Conservation (phyloP, 176 grass and related monocot genomes). For the Ananas comosus region DNA sequence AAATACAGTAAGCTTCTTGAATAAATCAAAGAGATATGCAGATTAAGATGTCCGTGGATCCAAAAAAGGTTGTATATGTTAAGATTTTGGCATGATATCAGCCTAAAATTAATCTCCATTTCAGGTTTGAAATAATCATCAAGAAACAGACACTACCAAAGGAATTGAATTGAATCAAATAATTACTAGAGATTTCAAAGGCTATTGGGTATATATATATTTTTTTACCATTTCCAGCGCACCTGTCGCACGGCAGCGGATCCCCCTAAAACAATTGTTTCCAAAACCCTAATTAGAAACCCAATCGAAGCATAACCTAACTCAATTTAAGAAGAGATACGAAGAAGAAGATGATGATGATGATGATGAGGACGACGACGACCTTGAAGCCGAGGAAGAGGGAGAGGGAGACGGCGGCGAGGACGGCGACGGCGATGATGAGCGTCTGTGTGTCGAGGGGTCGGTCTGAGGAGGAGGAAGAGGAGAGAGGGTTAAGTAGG, state of each 20-base stretch:
- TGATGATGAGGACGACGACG: background rate
- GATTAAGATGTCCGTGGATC: too few species aligned
- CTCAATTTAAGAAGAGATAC: background rate
- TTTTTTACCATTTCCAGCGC: conserved; percentile 60
- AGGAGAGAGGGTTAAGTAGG: conserved; percentile 7
- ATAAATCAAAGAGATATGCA: too few species aligned
- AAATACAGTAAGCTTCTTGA: too few species aligned
- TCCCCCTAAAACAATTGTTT: conserved; percentile 35
- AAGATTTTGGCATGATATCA: too few species aligned
- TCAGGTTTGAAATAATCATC: too few species aligned
- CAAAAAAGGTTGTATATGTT: too few species aligned
- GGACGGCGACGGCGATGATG: conserved; percentile 43
- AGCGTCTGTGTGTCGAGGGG: conserved; percentile 77
- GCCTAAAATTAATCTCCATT: too few species aligned
- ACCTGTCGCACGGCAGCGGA: conserved; percentile 60
- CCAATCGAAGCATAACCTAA: background rate
- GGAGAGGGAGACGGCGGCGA: conserved; percentile 56
- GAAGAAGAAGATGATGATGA: background rate
- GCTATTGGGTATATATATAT: too few species aligned
- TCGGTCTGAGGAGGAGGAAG: conserved; percentile 6
- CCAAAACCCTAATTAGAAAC: background rate
- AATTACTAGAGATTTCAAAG: too few species aligned
- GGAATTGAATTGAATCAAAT: too few species aligned
- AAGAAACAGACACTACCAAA: too few species aligned
- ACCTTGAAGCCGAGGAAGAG: conserved; percentile 85